Percentiles rank a stretch among this genome's conserved stretches.
phyloP scores from a whole-genome alignment of 73 alveolate genomes.

The Tetrahymena malaccensis region DNA sequence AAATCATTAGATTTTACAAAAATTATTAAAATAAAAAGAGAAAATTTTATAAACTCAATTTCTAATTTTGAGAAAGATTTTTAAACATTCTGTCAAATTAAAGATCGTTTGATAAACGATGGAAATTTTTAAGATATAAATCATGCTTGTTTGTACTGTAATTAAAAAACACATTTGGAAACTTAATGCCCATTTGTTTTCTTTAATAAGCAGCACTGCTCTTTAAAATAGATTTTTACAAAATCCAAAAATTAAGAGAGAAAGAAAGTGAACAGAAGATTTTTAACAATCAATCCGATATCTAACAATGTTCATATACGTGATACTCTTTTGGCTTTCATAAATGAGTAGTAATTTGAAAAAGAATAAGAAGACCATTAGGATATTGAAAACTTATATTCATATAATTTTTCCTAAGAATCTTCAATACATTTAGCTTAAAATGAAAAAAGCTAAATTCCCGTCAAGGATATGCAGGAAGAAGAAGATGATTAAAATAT shows the following conservation, averaged over 20 bases:
- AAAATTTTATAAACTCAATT: neutral
- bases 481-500: neutral
- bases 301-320: neutral
- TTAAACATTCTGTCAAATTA: neutral
- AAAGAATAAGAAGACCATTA: neutral
- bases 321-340: neutral
- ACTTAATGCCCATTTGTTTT: neutral
- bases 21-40: neutral
- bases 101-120: neutral
- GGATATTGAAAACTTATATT: neutral
- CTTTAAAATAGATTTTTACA: neutral
- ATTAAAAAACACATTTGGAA: neutral
- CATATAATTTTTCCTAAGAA: neutral
- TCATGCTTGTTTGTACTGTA: neutral
- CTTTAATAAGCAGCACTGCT: neutral
- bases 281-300: neutral
- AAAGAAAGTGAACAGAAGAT: neutral
- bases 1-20: neutral
- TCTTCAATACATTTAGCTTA: neutral
- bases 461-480: neutral
- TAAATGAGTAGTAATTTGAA: neutral
- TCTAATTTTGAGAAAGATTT: neutral
- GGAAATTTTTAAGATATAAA: neutral
- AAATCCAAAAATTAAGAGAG: neutral
- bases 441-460: neutral